Evolutionary conservation across 306 rosid genomes (phyloP).

Genomic region (Quercus alba): DNA sequence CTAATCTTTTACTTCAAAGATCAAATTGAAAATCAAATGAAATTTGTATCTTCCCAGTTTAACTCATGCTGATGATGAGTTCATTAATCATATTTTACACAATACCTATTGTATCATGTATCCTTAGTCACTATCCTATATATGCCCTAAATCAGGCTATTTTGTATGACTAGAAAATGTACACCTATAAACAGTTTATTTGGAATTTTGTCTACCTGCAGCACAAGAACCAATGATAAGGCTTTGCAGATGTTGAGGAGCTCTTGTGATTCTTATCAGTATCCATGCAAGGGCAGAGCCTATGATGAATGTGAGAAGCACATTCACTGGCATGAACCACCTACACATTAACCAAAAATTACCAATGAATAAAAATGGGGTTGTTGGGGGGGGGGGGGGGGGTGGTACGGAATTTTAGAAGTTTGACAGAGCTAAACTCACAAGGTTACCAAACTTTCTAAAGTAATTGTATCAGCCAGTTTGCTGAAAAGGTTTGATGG

Average conservation of each 20-base stretch:
- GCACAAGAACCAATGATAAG: conserved; percentile 44
- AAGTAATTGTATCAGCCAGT: neutral
- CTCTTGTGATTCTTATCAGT: conserved; percentile 30
- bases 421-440: neutral
- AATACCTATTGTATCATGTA: too few species aligned
- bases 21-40: too few species aligned
- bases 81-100: too few species aligned
- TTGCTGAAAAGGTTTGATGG: neutral
- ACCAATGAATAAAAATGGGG: neutral
- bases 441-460: neutral
- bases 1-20: too few species aligned
- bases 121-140: too few species aligned
- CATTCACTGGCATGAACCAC: conserved; percentile 51
- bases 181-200: neutral
- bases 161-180: neutral
- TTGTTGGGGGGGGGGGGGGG: neutral
- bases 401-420: neutral
- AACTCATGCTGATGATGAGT: too few species aligned
- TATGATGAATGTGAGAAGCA: conserved; percentile 41
- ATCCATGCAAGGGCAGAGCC: conserved; percentile 42
- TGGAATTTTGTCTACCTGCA: conserved; percentile 19
- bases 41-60: too few species aligned
- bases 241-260: conserved; percentile 46
- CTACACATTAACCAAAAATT: conserved; percentile 17
- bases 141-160: neutral